phyloP scores from a whole-genome alignment of 2,329 filamentous ascomycete genomes.

The Epichloe amarillans region DNA sequence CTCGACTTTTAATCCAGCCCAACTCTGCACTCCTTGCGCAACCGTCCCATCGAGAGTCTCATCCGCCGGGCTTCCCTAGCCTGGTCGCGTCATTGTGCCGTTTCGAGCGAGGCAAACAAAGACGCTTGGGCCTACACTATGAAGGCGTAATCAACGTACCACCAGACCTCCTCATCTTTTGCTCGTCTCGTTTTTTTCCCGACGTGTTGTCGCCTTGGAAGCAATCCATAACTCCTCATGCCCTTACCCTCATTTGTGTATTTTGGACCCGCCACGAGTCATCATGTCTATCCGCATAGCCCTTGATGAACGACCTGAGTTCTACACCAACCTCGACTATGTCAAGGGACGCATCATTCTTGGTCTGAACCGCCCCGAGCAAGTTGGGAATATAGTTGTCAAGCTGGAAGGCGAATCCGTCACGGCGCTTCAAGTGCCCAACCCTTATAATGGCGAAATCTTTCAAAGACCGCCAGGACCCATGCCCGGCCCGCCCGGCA shows the following conservation, averaged over 20 bases:
- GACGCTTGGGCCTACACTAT: background rate
- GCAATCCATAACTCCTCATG: background rate
- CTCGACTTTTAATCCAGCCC: background rate
- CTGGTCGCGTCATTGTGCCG: background rate
- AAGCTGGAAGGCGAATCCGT: conserved; percentile 72
- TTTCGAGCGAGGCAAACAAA: background rate
- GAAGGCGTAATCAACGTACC: background rate
- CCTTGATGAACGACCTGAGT: conserved; percentile 52
- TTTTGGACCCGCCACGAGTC: conserved; percentile 6
- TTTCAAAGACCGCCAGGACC: conserved; percentile 16
- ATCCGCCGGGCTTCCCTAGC: background rate
- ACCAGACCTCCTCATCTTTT: background rate
- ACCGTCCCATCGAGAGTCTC: background rate
- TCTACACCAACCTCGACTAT: conserved; percentile 69
- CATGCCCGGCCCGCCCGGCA: conserved; percentile 23
- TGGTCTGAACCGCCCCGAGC: conserved; percentile 50
- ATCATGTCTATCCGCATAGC: conserved; percentile 54
- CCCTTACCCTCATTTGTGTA: background rate
- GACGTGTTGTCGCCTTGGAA: background rate
- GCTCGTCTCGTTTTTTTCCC: background rate
- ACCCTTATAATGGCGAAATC: conserved; percentile 30
- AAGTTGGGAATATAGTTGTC: conserved; percentile 59
- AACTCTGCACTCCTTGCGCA: background rate
- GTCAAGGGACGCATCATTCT: conserved; percentile 50
- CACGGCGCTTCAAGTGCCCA: conserved; percentile 46